A percentile compares a stretch with the other conserved stretches of the same genome.
Evolutionary conservation across 2,329 filamentous ascomycete genomes (phyloP).

Genomic region (Penicillium sp.): DNA sequence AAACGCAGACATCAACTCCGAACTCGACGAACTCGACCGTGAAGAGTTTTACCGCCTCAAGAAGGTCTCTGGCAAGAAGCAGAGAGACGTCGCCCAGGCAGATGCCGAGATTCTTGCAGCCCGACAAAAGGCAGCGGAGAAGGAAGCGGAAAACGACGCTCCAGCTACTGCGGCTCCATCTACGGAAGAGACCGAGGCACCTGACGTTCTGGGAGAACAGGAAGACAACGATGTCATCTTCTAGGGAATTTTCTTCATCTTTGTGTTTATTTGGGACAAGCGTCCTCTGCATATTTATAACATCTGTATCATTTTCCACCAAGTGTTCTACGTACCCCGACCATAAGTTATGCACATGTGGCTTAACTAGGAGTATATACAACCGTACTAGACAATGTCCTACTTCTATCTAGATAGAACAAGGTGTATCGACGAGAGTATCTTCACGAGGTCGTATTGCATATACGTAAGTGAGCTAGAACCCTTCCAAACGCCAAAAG

Average conservation of each 20-base stretch:
- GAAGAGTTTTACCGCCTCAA: conserved; percentile 98
- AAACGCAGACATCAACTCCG: conserved; percentile 84
- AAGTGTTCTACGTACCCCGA: not conserved
- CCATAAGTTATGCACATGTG: not conserved
- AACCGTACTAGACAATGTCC: conserved; percentile 4
- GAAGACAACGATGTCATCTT: conserved; percentile 88
- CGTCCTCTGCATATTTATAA: conserved; percentile 4
- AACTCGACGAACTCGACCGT: conserved; percentile 93
- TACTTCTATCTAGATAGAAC: not conserved
- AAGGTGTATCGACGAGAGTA: conserved; percentile 2
- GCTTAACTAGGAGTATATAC: conserved; percentile 10
- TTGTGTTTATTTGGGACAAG: conserved; percentile 12
- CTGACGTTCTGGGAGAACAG: conserved; percentile 70
- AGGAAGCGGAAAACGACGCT: conserved; percentile 57
- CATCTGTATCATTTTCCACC: conserved; percentile 12
- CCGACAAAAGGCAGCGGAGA: conserved; percentile 39
- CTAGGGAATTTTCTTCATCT: conserved; percentile 42
- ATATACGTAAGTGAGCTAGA: conserved; percentile 14
- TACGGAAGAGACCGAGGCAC: conserved; percentile 43
- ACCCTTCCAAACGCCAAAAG: conserved; percentile 33
- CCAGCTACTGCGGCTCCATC: conserved; percentile 4
- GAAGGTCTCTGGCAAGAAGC: conserved; percentile 86
- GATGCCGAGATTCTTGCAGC: conserved; percentile 71
- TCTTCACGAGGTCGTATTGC: conserved; percentile 11
- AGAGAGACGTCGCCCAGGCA: conserved; percentile 68